Conservation (phyloP, 2,329 filamentous ascomycete species). For the Cladobotryum mycophilum region DNA sequence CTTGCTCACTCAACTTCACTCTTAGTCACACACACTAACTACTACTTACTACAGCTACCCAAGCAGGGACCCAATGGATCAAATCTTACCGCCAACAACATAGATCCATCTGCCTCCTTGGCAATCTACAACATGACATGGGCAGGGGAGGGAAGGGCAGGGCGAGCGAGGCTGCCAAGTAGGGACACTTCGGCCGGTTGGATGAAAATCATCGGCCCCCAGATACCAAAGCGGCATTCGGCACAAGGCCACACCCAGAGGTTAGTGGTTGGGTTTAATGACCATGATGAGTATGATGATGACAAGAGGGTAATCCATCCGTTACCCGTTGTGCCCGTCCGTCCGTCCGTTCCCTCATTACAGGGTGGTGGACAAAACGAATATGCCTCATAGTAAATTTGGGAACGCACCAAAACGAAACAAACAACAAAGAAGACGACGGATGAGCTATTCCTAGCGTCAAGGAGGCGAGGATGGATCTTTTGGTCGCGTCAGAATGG, state of each 20-base stretch:
- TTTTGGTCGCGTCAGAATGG: not conserved
- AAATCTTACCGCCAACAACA: not conserved
- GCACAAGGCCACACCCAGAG: too few relatives aligned
- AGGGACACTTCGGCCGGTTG: not conserved
- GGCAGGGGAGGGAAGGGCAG: not conserved
- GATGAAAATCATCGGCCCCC: not conserved
- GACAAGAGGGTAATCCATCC: not conserved
- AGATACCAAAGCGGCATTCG: too few relatives aligned
- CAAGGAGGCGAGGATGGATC: not conserved
- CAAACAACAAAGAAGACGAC: not conserved
- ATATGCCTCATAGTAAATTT: not conserved
- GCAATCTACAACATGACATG: not conserved
- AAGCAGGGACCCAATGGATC: not conserved
- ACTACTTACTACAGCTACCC: too few relatives aligned
- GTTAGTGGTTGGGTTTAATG: too few relatives aligned
- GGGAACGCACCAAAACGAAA: not conserved
- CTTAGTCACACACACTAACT: too few relatives aligned
- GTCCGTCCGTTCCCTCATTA: too few relatives aligned
- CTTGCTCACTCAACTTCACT: too few relatives aligned
- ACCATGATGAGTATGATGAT: not conserved
- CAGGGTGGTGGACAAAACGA: not conserved
- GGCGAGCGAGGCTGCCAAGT: not conserved
- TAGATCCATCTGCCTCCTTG: not conserved
- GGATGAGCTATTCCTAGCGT: too few relatives aligned
- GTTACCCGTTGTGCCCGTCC: too few relatives aligned